Percentiles rank a stretch among this genome's conserved stretches.
phyloP scores from a whole-genome alignment of 352 stramenopile species.

The Globisporangium nunn region DNA sequence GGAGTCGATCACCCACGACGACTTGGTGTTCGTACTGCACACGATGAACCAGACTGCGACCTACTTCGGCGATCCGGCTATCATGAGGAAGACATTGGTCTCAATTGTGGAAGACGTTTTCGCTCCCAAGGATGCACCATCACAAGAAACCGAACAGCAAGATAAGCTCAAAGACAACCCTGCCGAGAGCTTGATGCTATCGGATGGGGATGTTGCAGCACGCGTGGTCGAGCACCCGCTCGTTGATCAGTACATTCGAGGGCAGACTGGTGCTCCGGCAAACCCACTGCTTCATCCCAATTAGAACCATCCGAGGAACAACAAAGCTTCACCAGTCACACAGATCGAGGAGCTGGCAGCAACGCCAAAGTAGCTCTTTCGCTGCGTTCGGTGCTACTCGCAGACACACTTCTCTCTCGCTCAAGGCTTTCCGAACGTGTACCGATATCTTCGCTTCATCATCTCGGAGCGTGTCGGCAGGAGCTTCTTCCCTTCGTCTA shows the following conservation, averaged over 20 bases:
- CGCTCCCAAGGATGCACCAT: not conserved
- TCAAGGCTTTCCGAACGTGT: slow-evolving; percentile 24
- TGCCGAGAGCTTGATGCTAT: slow-evolving; percentile 13
- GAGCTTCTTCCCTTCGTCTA: slow-evolving; percentile 9
- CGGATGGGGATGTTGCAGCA: not conserved
- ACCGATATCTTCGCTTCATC: slow-evolving; percentile 47
- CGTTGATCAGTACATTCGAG: slow-evolving; percentile 35
- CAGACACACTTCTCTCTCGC: not conserved
- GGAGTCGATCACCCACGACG: slow-evolving; percentile 14
- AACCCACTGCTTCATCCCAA: not conserved
- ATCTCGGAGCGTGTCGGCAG: slow-evolving; percentile 35
- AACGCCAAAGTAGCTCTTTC: not conserved
- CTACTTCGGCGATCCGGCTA: slow-evolving; percentile 48
- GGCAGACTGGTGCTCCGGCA: slow-evolving; percentile 2
- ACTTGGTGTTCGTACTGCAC: slow-evolving; percentile 37
- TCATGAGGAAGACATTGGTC: slow-evolving; percentile 25
- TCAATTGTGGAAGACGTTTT: slow-evolving; percentile 24
- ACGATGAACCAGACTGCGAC: slow-evolving; percentile 34
- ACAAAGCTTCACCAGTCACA: not conserved
- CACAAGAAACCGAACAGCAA: not conserved
- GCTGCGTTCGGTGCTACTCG: not conserved
- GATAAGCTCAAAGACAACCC: slow-evolving; percentile 1
- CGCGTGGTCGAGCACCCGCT: slow-evolving; percentile 27
- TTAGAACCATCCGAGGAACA: not conserved
- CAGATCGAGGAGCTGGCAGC: not conserved